phyloP scores from a whole-genome alignment of 495 filamentous ascomycete genomes.

The Penicillium steckii region DNA sequence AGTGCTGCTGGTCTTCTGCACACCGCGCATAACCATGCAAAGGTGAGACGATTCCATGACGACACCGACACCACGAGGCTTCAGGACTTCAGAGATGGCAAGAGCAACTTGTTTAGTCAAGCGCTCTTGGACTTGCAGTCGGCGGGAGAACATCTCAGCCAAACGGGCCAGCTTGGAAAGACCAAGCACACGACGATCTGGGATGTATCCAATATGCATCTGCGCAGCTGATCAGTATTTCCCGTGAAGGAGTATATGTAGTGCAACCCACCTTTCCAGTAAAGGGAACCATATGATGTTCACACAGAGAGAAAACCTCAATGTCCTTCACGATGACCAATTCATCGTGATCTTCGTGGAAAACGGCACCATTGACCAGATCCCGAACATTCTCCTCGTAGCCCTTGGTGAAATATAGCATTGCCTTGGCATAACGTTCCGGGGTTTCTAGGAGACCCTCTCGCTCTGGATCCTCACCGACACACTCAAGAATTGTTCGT shows the following conservation, averaged over 20 bases:
- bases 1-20: constrained; percentile 81
- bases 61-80: constrained; percentile 88
- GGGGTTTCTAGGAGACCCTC: constrained; percentile 88
- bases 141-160: constrained; percentile 93
- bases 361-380: constrained; percentile 92
- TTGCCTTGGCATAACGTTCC: constrained; percentile 88
- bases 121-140: constrained; percentile 93
- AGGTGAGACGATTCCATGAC: constrained; percentile 97
- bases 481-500: constrained; percentile 87
- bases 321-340: constrained; percentile 98
- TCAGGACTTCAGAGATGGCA: constrained; percentile 85
- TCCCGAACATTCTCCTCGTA: constrained; percentile 95
- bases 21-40: constrained; percentile 98
- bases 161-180: constrained; percentile 94
- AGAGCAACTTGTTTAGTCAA: constrained; percentile 95
- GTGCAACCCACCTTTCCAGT: constrained; percentile 72
- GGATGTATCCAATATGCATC: constrained; percentile 99
- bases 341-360: constrained; percentile 96
- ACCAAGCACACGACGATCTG: constrained; percentile 79
- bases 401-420: constrained; percentile 98
- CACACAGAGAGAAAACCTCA: constrained; percentile 92
- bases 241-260: constrained; percentile 1
- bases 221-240: constrained; percentile 33
- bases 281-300: constrained; percentile 97
- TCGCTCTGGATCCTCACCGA: constrained; percentile 92